Percentiles rank a stretch among this genome's conserved stretches.
These are phyloP conservation scores for Canavalia gladiata DNA, from an alignment of 306 rosid species.

Conservation along the genomic window DNA sequence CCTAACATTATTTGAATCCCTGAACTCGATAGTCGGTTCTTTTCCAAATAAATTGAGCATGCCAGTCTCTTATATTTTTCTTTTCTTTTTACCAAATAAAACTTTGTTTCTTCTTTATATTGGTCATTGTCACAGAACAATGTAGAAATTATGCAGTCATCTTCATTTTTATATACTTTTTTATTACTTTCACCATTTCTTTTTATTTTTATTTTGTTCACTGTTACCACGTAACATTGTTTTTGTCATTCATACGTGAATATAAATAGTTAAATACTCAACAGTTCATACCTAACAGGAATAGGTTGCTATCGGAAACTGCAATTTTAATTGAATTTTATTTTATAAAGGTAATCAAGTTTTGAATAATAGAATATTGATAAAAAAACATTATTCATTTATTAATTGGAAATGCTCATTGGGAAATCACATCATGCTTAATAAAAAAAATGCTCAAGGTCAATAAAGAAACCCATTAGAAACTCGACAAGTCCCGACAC, in stretches of 20 bases:
- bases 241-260: neutral
- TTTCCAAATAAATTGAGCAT: neutral
- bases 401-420: neutral
- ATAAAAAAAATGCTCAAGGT: neutral
- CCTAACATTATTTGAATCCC: no score
- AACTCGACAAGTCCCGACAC: conserved; percentile 8
- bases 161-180: neutral
- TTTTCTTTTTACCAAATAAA: neutral
- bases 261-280: neutral
- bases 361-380: neutral
- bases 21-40: no score
- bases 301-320: neutral
- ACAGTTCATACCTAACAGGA: neutral
- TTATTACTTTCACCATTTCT: neutral
- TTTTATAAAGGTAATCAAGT: neutral
- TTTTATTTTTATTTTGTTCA: no score
- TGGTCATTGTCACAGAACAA: neutral
- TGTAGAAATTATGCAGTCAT: neutral
- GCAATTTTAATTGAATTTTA: neutral
- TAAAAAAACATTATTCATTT: neutral
- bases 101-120: neutral
- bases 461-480: neutral
- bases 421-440: neutral
- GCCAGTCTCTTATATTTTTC: neutral
- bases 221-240: neutral